phyloP scores from a whole-genome alignment of 805 yeast species.

The Torulaspora microellipsoides region DNA sequence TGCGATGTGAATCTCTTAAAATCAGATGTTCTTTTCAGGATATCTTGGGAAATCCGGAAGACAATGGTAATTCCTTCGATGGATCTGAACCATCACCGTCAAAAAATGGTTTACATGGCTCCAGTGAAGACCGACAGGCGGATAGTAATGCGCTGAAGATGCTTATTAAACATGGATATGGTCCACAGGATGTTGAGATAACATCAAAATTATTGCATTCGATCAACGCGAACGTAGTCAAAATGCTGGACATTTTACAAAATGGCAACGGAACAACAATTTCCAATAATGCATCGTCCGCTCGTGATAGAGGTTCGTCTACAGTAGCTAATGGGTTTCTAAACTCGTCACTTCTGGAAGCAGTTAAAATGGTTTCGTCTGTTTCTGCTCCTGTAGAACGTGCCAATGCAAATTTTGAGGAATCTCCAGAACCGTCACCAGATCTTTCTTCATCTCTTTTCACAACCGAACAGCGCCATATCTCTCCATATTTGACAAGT shows the following conservation, averaged over 20 bases:
- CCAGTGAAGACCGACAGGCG: neutral
- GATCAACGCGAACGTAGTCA: constrained; percentile 15
- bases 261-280: neutral
- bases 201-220: constrained; percentile 15
- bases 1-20: constrained; percentile 53
- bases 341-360: neutral
- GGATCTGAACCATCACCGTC: neutral
- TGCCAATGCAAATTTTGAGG: neutral
- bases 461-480: constrained; percentile 12
- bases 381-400: neutral
- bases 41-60: constrained; percentile 2
- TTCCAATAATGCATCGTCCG: neutral
- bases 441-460: constrained; percentile 6
- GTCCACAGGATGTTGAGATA: constrained; percentile 12
- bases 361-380: constrained; percentile 1
- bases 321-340: neutral
- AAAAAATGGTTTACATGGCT: neutral
- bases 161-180: constrained; percentile 17
- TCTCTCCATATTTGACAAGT: constrained; percentile 12
- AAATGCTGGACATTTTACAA: constrained; percentile 10
- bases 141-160: constrained; percentile 16
- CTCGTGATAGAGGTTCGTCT: neutral
- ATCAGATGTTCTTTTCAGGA: constrained; percentile 49
- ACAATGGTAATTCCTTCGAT: no score
- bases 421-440: neutral